These are phyloP conservation scores for Podospora pseudopauciseta DNA, from an alignment of 495 filamentous ascomycete genomes.

Conservation along the genomic window DNA sequence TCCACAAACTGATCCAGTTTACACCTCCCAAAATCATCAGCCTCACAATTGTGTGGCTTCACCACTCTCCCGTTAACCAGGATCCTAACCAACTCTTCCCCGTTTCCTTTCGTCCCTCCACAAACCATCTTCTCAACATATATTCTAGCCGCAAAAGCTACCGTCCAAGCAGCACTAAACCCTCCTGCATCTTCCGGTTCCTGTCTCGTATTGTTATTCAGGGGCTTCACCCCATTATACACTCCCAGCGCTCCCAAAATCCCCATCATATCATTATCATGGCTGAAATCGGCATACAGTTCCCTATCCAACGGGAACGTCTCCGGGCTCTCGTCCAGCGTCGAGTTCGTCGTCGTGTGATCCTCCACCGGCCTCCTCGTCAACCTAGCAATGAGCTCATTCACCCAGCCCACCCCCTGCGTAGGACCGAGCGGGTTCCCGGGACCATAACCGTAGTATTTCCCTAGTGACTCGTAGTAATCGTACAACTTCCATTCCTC, in stretches of 20 bases:
- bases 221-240: slow-evolving; percentile 57
- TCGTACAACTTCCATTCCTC: slow-evolving; percentile 71
- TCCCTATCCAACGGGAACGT: slow-evolving; percentile 66
- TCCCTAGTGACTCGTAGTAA: slow-evolving; percentile 69
- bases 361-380: slow-evolving; percentile 63
- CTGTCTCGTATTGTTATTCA: slow-evolving; percentile 41
- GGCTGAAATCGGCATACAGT: slow-evolving; percentile 81
- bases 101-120: slow-evolving; percentile 5
- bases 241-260: slow-evolving; percentile 71
- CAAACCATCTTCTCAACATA: slow-evolving; percentile 87
- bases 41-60: slow-evolving; percentile 62
- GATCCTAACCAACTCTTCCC: slow-evolving; percentile 53
- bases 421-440: slow-evolving; percentile 71
- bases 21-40: slow-evolving; percentile 66
- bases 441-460: slow-evolving; percentile 74
- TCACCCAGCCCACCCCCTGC: slow-evolving; percentile 79
- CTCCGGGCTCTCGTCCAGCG: slow-evolving; percentile 55
- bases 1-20: slow-evolving; percentile 60
- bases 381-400: slow-evolving; percentile 79
- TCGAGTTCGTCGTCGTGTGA: slow-evolving; percentile 66
- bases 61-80: slow-evolving; percentile 80
- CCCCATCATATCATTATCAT: slow-evolving; percentile 78
- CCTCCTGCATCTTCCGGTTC: slow-evolving; percentile 46
- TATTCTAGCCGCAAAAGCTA: slow-evolving; percentile 71
- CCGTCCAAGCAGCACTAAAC: slow-evolving; percentile 68